Evolutionary conservation across 495 filamentous ascomycete genomes (phyloP).

Genomic region (Penicillium bovifimosum): DNA sequence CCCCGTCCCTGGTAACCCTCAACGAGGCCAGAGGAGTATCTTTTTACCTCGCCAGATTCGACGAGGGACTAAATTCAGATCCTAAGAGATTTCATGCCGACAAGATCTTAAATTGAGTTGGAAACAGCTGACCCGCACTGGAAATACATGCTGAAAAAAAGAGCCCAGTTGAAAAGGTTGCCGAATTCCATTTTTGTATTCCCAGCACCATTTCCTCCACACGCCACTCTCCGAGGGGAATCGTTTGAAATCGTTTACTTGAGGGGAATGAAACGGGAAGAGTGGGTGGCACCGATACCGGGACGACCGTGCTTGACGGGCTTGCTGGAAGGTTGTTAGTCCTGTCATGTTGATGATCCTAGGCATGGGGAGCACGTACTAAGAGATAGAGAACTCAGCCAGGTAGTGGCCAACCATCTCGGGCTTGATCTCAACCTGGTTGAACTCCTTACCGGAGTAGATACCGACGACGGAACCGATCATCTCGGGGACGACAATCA

Average conservation of each 20-base stretch:
- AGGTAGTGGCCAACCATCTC: slow-evolving; percentile 99
- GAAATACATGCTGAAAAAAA: slow-evolving; percentile 44
- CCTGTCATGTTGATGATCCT: slow-evolving; percentile 1
- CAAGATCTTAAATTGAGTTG: slow-evolving; percentile 47
- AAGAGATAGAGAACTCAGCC: slow-evolving; percentile 98
- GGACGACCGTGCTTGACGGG: slow-evolving; percentile 99
- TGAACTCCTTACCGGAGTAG: slow-evolving; percentile 99
- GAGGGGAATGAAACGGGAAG: slow-evolving; percentile 99
- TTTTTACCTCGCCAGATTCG: slow-evolving; percentile 19
- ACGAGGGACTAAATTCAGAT: slow-evolving; percentile 15
- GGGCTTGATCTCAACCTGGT: slow-evolving; percentile 99
- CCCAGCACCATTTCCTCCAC: slow-evolving; percentile 38
- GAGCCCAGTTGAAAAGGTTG: slow-evolving; percentile 28
- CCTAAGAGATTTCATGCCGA: slow-evolving; percentile 36
- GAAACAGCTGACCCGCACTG: slow-evolving; percentile 44
- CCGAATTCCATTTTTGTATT: slow-evolving; percentile 40
- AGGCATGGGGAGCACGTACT: slow-evolving; percentile 62
- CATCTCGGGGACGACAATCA: slow-evolving; percentile 99
- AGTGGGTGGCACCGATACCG: slow-evolving; percentile 99
- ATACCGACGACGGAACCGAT: slow-evolving; percentile 97
- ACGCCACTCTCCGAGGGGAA: slow-evolving; percentile 40
- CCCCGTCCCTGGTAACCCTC: slow-evolving; percentile 12
- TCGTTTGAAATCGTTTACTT: slow-evolving; percentile 66
- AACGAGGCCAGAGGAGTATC: slow-evolving; percentile 13
- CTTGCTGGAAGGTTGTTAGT: slow-evolving; percentile 61